Conservation (phyloP, 305 asterid genomes). For the Fraxinus platypoda region DNA sequence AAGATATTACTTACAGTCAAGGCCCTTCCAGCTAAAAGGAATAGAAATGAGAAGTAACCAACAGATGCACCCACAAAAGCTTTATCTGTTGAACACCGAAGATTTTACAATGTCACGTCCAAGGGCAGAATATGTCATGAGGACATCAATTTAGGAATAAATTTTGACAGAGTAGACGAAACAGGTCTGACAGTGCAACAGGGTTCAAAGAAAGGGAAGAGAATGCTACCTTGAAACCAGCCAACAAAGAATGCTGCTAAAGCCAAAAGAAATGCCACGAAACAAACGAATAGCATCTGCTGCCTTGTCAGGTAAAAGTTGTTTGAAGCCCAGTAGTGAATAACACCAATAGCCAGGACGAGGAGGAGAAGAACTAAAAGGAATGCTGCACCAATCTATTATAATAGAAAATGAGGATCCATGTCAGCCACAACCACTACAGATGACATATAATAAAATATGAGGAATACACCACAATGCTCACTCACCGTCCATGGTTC, state of each 20-base stretch:
- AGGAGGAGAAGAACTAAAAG: conserved; percentile 88
- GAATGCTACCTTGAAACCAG: conserved; percentile 62
- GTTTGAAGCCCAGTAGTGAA: conserved; percentile 98
- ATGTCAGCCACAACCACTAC: conserved; percentile 18
- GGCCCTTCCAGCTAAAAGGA: conserved; percentile 97
- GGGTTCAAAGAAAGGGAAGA: conserved; percentile 14
- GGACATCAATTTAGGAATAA: background rate
- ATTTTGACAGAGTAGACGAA: conserved; percentile 5
- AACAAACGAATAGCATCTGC: conserved; percentile 91
- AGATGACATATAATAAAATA: conserved; percentile 15
- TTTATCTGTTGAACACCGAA: conserved; percentile 49
- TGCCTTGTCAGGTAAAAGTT: conserved; percentile 92
- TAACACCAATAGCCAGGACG: conserved; percentile 89
- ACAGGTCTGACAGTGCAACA: conserved; percentile 2
- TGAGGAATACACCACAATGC: conserved; percentile 7
- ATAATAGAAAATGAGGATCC: conserved; percentile 22
- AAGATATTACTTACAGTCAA: conserved; percentile 76
- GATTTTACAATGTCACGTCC: conserved; percentile 16
- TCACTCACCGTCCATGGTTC: conserved; percentile 87
- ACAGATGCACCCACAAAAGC: conserved; percentile 98
- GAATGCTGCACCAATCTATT: conserved; percentile 94
- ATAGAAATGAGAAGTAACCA: conserved; percentile 97
- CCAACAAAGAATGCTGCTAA: conserved; percentile 95
- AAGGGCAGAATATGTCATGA: background rate
- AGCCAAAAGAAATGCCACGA: conserved; percentile 96